These are phyloP conservation scores for Avena sativa DNA, from an alignment of 176 grass and related monocot species.

Conservation along the genomic window DNA sequence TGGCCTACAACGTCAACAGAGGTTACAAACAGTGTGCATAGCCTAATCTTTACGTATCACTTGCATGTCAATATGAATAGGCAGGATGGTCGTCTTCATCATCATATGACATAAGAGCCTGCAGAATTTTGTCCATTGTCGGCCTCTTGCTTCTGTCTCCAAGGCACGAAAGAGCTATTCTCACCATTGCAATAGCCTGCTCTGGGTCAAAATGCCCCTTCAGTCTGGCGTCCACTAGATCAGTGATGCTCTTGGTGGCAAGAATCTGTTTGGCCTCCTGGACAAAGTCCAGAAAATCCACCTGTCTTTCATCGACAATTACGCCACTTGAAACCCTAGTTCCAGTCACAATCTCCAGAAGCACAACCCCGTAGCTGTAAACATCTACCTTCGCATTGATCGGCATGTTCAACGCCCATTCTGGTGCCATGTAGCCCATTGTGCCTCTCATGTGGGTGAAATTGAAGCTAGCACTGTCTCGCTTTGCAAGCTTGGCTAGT, in stretches of 20 bases:
- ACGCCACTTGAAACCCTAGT: slow-evolving; percentile 55
- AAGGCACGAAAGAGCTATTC: slow-evolving; percentile 58
- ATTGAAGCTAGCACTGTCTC: slow-evolving; percentile 49
- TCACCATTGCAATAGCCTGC: slow-evolving; percentile 56
- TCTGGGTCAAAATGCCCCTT: slow-evolving; percentile 52
- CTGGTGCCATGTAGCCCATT: slow-evolving; percentile 83
- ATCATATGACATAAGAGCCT: slow-evolving; percentile 50
- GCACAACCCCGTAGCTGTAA: slow-evolving; percentile 72
- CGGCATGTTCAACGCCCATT: slow-evolving; percentile 65
- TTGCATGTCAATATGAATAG: slow-evolving; percentile 55
- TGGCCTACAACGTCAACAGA: slow-evolving; percentile 8
- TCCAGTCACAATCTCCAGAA: slow-evolving; percentile 72
- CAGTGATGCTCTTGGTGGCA: slow-evolving; percentile 33
- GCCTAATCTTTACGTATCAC: not conserved
- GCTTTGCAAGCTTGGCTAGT: slow-evolving; percentile 65
- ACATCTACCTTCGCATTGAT: slow-evolving; percentile 84
- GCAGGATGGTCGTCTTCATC: slow-evolving; percentile 57
- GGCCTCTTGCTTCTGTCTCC: slow-evolving; percentile 69
- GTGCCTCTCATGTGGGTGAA: slow-evolving; percentile 82
- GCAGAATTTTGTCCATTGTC: slow-evolving; percentile 69
- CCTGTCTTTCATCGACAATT: slow-evolving; percentile 21
- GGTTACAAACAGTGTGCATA: not conserved
- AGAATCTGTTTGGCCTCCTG: slow-evolving; percentile 50
- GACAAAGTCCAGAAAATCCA: slow-evolving; percentile 47
- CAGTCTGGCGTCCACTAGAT: slow-evolving; percentile 60